These are phyloP conservation scores for Xerocomellus amylosporus DNA, from an alignment of 768 basidiomycete genomes.

Conservation along the genomic window DNA sequence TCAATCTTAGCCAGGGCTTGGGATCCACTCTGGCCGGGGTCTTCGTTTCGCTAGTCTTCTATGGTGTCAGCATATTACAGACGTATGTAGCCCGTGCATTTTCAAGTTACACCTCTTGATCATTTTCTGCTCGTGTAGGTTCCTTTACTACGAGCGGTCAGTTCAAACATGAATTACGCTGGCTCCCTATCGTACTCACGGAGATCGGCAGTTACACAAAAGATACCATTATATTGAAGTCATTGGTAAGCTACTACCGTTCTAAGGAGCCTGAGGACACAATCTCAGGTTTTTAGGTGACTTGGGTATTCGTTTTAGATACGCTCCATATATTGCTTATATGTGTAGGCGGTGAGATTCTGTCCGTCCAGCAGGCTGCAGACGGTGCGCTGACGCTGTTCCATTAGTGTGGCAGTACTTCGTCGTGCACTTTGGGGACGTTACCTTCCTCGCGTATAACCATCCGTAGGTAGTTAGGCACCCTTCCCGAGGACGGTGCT, in stretches of 20 bases:
- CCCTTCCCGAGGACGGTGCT: conserved; percentile 6
- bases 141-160: conserved; percentile 26
- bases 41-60: conserved; percentile 21
- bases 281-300: conserved; percentile 13
- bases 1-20: conserved; percentile 17
- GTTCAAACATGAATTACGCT: conserved; percentile 1
- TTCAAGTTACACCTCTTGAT: neutral
- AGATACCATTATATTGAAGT: conserved; percentile 13
- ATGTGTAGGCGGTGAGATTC: conserved; percentile 17
- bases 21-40: conserved; percentile 21
- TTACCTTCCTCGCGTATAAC: conserved; percentile 4
- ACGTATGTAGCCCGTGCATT: conserved; percentile 13
- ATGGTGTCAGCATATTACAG: conserved; percentile 25
- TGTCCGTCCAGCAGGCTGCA: neutral
- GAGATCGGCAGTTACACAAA: conserved; percentile 17
- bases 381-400: neutral
- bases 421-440: conserved; percentile 22
- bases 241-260: conserved; percentile 6
- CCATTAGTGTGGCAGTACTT: conserved; percentile 23
- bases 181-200: neutral
- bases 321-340: conserved; percentile 18
- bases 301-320: conserved; percentile 20
- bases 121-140: conserved; percentile 7
- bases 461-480: conserved; percentile 19
- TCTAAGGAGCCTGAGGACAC: neutral